Base-by-base conservation (phyloP, 768 basidiomycete genomes). In the Nidularia pulvinata region DNA sequence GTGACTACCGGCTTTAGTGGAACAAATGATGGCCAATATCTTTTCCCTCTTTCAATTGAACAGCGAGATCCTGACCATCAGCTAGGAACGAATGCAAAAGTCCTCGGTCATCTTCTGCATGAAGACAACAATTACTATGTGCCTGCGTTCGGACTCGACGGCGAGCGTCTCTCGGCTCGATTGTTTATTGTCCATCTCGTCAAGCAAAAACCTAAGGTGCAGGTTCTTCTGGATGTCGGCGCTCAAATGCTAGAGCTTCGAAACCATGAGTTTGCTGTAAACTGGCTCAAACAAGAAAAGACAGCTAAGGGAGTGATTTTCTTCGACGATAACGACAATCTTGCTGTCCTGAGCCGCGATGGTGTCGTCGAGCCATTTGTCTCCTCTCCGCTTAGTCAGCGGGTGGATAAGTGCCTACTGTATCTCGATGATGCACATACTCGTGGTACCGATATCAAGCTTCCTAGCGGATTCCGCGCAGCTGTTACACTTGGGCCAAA, bases 401-500 rank as follows among this genome's bases (percentile, higher is more conserved):
- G 68, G 43, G 59, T 77, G 6, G 59, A 68, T 5, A 62, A 69
- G 51, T 79, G 77, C 34, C 54, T 78, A 4, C 58, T 82, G 2
- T 83, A 83, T 56, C 73, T 83, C 0, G 81, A 83, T 47, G 81
- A 83, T 48, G 77, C 78, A 0, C 81, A 82, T 53, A 76, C 72
- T 19, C 53, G 81, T 57, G 82, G 82, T 5, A 84, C 82, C 0
- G 82, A 83, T 52, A 62, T 83, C 11, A 82, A 75, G 43, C 65
- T 84, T 33, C 82, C 83, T 0, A 52, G 16, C 1, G 53, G 66
- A 14, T 72, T 65, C 35, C 69, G 74, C 6, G 78, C 80, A 6
- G 77, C 72, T 5, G 78, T 82, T 6, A 81, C 79, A 2, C 58
- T 83, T 1, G 82, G 81, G 0, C 75, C 75, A 5, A 80, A 74